phyloP scores from a whole-genome alignment of 192 early-diverging fungal genomes.

The Haplosporangium gracile region DNA sequence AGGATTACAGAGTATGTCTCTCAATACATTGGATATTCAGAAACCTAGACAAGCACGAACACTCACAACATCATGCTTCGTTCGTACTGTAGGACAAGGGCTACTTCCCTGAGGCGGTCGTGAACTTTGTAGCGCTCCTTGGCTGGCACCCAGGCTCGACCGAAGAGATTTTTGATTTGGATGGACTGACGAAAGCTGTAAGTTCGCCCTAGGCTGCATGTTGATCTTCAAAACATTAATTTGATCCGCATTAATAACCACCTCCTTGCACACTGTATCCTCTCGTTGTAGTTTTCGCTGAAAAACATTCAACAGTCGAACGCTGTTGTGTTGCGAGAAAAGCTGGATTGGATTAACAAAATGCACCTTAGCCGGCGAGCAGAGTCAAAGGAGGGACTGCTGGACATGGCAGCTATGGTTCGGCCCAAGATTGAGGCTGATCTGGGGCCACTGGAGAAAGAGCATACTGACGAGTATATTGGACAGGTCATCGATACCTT shows the following conservation, averaged over 20 bases:
- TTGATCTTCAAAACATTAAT: not conserved
- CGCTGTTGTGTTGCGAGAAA: conserved; percentile 74
- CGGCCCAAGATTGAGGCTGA: conserved; percentile 45
- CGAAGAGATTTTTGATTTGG: conserved; percentile 75
- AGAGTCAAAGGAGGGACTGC: conserved; percentile 57
- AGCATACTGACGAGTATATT: conserved; percentile 59
- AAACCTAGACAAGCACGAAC: not conserved
- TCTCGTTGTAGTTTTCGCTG: conserved; percentile 66
- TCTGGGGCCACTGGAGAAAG: conserved; percentile 15
- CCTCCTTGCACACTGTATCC: not conserved
- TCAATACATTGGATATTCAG: not conserved
- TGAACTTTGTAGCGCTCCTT: conserved; percentile 89
- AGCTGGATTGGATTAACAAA: conserved; percentile 83
- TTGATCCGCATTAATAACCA: not conserved
- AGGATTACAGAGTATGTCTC: conserved; percentile 67
- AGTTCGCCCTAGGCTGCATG: not conserved
- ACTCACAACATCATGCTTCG: not conserved
- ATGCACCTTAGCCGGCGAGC: conserved; percentile 68
- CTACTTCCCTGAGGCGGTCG: conserved; percentile 85
- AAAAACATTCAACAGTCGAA: conserved; percentile 71
- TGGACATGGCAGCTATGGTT: conserved; percentile 54
- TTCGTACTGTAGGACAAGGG: conserved; percentile 68
- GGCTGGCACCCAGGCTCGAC: conserved; percentile 78
- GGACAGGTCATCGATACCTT: conserved; percentile 59
- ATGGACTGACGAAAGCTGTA: conserved; percentile 70